Conservation (phyloP, 345 rosid genomes). For the Aquilaria sinensis region DNA sequence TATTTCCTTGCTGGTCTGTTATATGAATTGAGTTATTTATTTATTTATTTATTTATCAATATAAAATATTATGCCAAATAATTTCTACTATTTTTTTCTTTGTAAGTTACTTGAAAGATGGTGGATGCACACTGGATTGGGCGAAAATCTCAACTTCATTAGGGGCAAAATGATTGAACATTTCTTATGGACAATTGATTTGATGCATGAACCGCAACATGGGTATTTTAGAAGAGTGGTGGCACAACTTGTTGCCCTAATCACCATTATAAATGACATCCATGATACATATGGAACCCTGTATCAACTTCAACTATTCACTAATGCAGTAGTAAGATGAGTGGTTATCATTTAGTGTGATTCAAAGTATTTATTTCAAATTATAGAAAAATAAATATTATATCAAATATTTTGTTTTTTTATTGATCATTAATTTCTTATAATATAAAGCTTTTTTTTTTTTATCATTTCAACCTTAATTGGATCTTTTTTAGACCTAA, state of each 20-base stretch:
- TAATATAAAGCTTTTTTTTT: no score
- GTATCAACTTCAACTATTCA: slow-evolving; percentile 12
- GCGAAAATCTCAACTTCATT: slow-evolving; percentile 8
- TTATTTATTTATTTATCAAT: no score
- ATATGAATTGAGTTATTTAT: no score
- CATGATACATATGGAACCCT: slow-evolving; percentile 16
- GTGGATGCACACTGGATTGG: background rate
- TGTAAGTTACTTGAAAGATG: background rate
- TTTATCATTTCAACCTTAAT: no score
- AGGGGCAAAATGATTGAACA: slow-evolving; percentile 9
- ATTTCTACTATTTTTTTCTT: background rate
- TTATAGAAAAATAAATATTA: no score
- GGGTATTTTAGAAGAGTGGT: slow-evolving; percentile 4
- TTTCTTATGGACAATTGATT: slow-evolving; percentile 7
- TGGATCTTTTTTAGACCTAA: no score
- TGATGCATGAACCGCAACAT: slow-evolving; percentile 2
- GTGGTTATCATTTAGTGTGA: background rate
- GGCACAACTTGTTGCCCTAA: background rate
- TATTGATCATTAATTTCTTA: no score
- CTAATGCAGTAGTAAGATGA: slow-evolving; percentile 12
- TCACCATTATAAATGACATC: slow-evolving; percentile 13
- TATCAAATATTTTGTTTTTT: no score
- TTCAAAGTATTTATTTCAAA: no score
- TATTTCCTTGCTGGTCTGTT: no score
- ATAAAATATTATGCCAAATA: no score